A percentile compares a stretch with the other conserved stretches of the same genome.
Conservation (phyloP, 2,329 filamentous ascomycete genomes). For the Nannizziopsis arthrosporioides region DNA sequence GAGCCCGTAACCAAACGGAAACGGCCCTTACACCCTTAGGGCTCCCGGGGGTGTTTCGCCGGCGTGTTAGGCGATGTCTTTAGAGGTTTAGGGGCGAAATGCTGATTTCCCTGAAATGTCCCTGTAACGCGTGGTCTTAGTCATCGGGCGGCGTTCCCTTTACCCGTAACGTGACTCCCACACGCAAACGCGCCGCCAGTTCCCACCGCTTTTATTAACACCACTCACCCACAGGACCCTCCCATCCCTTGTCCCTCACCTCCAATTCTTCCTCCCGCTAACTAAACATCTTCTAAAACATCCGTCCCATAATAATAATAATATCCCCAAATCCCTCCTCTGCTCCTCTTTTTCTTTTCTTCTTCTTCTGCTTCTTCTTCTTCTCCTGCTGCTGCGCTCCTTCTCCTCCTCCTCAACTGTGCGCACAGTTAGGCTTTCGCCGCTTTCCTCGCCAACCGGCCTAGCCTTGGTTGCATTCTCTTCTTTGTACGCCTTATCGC, state of each 20-base stretch:
- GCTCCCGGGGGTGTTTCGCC: too few species aligned
- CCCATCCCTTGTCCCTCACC: neutral
- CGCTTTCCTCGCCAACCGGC: neutral
- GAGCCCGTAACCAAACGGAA: too few species aligned
- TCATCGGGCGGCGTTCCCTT: too few species aligned
- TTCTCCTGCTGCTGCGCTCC: slow-evolving; percentile 14
- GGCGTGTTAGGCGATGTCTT: too few species aligned
- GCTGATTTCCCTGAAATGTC: too few species aligned
- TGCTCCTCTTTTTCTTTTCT: slow-evolving; percentile 8
- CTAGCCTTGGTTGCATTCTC: neutral
- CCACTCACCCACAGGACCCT: too few species aligned
- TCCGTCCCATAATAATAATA: slow-evolving; percentile 9
- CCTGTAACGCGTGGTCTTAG: too few species aligned
- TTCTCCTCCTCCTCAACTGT: slow-evolving; percentile 1
- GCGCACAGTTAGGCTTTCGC: neutral
- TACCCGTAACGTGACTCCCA: too few species aligned
- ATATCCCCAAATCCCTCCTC: slow-evolving; percentile 19
- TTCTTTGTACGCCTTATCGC: neutral
- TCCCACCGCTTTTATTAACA: too few species aligned
- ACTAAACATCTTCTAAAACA: slow-evolving; percentile 4
- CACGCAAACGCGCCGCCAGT: too few species aligned
- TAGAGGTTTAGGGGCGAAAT: too few species aligned
- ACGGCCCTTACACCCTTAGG: too few species aligned
- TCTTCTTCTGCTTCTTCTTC: slow-evolving; percentile 10
- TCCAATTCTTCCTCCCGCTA: neutral